Conservation (phyloP, 2,329 filamentous ascomycete genomes). For the Helicocarpus griseus region DNA sequence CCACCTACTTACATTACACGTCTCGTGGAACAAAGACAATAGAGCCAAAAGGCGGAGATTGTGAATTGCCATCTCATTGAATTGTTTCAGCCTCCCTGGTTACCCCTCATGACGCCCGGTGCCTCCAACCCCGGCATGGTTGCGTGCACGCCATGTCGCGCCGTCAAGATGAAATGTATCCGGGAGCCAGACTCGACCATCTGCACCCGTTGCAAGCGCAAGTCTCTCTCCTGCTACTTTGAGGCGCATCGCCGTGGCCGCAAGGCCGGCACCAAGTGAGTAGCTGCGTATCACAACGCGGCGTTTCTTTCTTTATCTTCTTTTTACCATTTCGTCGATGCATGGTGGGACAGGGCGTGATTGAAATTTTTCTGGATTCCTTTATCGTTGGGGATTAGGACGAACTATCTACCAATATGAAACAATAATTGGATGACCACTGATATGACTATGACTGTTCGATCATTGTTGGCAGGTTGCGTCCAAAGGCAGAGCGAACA, state of each 20-base stretch:
- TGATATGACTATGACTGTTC: not conserved
- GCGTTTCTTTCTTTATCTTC: not conserved
- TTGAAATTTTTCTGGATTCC: not conserved
- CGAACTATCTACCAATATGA: not conserved
- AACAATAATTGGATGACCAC: not conserved
- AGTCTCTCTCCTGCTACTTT: conserved; percentile 30
- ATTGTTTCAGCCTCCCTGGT: too few relatives aligned
- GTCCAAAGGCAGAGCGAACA: conserved; percentile 13
- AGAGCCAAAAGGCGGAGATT: too few relatives aligned
- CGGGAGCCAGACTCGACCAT: conserved; percentile 13
- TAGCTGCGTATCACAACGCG: not conserved
- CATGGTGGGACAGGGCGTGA: not conserved
- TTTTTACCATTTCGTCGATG: not conserved
- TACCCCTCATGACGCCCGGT: not conserved
- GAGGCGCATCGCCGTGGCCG: conserved; percentile 32
- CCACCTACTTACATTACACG: too few relatives aligned
- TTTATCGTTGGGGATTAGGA: not conserved
- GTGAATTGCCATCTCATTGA: too few relatives aligned
- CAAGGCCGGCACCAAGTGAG: conserved; percentile 27
- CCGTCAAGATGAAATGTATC: conserved; percentile 33
- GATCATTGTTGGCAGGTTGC: conserved; percentile 8
- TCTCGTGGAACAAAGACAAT: not conserved
- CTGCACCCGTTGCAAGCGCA: conserved; percentile 30
- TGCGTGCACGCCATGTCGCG: conserved; percentile 30
- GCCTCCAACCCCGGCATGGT: conserved; percentile 8